Base-by-base conservation (phyloP, 202 grass and related monocot genomes). In the Setaria viridis region DNA sequence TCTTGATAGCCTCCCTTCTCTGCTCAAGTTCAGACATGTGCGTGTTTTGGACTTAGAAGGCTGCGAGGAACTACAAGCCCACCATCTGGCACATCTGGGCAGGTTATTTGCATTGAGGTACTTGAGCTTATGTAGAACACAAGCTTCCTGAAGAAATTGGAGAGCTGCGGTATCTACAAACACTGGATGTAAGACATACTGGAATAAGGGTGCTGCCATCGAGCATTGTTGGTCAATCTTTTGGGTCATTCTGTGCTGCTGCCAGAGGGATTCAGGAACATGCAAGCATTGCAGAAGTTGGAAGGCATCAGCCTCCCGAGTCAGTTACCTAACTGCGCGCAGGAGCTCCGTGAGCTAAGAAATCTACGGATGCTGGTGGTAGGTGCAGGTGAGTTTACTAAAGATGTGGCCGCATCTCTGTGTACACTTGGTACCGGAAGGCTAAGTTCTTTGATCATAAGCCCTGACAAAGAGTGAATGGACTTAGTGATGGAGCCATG, bases 251-350 rank as follows among this genome's bases (percentile, higher is more conserved):
- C 15, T 19, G 34, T 67, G 64, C 64, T 8, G 16, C 17, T 67
- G 16, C 34, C 34, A 41, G 34, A 39, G 39, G 64, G 64, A 41
- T 41, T 67, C 1, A 9, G 34, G 14, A 67, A 67, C 15, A 67
- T 67, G 64, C 33, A 67, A 67, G 64, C 34, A 35, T 67, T 67
- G 64, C 34, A 67, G 14, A 67, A 12, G 33, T 67, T 67, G 63
- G 34, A 39, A 37, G 34, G 8, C 6, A 39, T 67, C 6, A 34
- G 12, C 35, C 6, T 19, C 2, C 19, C 33, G 14, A 17, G 34
- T 67, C 33, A 67, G 33, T 17, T 15, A 19, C 63, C 63, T 39
- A 37, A 19, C 33, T 67, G 19, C 2, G 0, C 63, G 7, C 63
- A 67, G 2, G 63, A 67, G 63, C 63, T 67, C 2, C 15, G 63